Evolutionary conservation across 805 yeast species (phyloP).

Genomic region (Clavispora vitiphila): DNA sequence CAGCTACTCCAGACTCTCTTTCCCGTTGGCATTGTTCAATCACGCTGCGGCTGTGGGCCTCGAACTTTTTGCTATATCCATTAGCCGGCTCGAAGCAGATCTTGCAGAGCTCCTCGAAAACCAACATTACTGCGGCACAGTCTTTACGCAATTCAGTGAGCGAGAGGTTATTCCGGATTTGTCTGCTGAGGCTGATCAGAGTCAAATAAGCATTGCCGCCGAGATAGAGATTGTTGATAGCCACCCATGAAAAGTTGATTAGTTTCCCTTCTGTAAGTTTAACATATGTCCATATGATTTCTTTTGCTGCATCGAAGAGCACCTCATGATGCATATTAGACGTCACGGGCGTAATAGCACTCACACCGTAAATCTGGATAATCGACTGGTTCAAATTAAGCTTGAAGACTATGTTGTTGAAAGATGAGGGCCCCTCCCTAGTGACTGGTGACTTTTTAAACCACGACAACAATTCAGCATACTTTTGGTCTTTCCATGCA

Average conservation of each 20-base stretch:
- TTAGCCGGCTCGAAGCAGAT: constrained; percentile 5
- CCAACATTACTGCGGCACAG: constrained; percentile 3
- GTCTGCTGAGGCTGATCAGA: constrained; percentile 6
- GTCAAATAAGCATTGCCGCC: constrained; percentile 8
- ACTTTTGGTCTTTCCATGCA: constrained; percentile 5
- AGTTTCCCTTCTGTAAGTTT: constrained; percentile 2
- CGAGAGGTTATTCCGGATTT: neutral
- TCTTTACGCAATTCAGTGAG: constrained; percentile 1
- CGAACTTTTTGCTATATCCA: constrained; percentile 1
- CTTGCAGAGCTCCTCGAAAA: constrained; percentile 3
- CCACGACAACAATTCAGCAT: constrained; percentile 4
- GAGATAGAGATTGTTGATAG: constrained; percentile 11
- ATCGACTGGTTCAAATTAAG: constrained; percentile 11
- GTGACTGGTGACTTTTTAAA: neutral
- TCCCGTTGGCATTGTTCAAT: neutral
- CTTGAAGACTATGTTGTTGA: constrained; percentile 6
- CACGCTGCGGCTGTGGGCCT: constrained; percentile 1
- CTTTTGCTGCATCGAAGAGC: constrained; percentile 8
- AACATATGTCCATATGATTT: constrained; percentile 10
- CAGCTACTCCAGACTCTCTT: neutral
- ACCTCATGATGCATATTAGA: constrained; percentile 2
- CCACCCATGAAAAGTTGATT: constrained; percentile 15
- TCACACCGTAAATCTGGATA: constrained; percentile 7
- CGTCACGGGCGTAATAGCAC: constrained; percentile 9
- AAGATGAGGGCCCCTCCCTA: neutral